Base-by-base conservation (phyloP, 352 stramenopile species). In the Phytophthora crassamura region DNA sequence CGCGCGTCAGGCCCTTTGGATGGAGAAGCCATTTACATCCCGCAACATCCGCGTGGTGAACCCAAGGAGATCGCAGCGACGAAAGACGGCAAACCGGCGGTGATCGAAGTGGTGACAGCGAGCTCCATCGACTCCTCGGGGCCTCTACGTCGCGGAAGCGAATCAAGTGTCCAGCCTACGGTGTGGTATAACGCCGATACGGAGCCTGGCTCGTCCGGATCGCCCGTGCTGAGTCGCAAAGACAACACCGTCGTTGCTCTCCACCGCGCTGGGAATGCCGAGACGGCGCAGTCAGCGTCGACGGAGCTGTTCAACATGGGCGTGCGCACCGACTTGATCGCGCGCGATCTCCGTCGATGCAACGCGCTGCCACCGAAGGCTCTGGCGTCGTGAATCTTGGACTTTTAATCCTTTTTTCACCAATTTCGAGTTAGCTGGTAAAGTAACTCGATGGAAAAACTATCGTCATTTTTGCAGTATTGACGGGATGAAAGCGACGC, bases 101-200 rank as follows among this genome's bases (percentile, higher is more conserved):
- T 72, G 3, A 80, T 88, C 54, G 71, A 73, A 11, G 56, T 83
- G 32, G 20, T 41, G 8, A n/a, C 50, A 12, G n/a, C 30, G 14
- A 70, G 18, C 20, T 56, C 34, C 6, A 38, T 46, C 3, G 43
- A 47, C 25, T 70, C 45, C 0, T 43, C 33, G 15, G 28, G 11
- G 7, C 40, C 47, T 41, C 35, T 66, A 38, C 56, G 57, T 43
- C 36, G 45, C 28, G 49, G 64, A 22, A 70, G 51, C 15, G 51
- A 59, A 42, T 48, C 53, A 28, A 63, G 47, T 7, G 36, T 71
- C 52, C 55, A 84, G 46, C 53, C 68, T 74, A 79, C 15, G 43
- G 82, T 91, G 22, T 78, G 68, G 42, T 93, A 93, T 62, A 86
- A 85, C 64, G 82, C 80, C 28, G 84, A 93, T 55, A 91, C 84